Conservation (phyloP, 1,284 basidiomycete species). For the Hemileia vastatrix region DNA sequence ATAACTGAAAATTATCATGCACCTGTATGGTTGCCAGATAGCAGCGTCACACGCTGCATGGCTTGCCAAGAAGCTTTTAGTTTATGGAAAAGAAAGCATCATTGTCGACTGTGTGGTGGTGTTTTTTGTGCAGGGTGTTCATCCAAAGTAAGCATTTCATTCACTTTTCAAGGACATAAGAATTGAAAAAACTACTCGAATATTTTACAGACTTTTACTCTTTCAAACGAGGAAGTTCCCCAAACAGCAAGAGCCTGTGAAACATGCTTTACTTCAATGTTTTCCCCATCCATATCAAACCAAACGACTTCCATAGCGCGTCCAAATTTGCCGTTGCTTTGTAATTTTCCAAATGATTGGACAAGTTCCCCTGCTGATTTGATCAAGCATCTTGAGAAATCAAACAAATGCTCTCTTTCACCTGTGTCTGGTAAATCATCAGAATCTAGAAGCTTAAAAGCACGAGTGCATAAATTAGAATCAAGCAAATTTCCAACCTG, state of each 20-base stretch:
- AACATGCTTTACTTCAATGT: conserved; percentile 11
- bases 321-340: too few relatives aligned
- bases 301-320: too few relatives aligned
- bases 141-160: conserved; percentile 52
- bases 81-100: conserved; percentile 71
- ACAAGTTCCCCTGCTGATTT: too few relatives aligned
- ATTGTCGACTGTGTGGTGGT: conserved; percentile 77
- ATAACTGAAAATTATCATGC: conserved; percentile 76
- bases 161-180: background rate
- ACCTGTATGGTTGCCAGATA: conserved; percentile 84
- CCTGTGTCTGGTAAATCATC: too few relatives aligned
- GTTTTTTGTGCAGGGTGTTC: conserved; percentile 78
- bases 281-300: too few relatives aligned
- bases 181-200: background rate
- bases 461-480: too few relatives aligned
- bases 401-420: too few relatives aligned
- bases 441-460: too few relatives aligned
- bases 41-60: conserved; percentile 69
- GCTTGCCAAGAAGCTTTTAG: conserved; percentile 67
- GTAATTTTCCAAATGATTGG: too few relatives aligned
- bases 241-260: conserved; percentile 13
- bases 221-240: conserved; percentile 10
- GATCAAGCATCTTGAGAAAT: too few relatives aligned
- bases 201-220: background rate
- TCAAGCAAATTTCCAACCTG: too few relatives aligned